Evolutionary conservation across 2,329 filamentous ascomycete genomes (phyloP).

Genomic region (Trichophyton simii): DNA sequence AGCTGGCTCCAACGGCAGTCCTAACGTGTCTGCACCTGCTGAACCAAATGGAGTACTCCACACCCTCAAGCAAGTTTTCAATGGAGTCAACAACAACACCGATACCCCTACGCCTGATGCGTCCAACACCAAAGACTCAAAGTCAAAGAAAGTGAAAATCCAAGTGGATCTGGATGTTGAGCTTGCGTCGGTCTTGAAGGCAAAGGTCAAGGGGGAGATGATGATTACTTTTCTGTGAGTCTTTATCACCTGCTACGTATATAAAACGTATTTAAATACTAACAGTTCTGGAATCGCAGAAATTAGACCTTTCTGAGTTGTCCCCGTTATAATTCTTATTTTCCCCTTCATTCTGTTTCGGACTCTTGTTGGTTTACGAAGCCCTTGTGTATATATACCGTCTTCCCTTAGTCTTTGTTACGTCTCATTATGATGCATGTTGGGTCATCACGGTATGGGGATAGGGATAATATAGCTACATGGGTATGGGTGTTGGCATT

Average conservation of each 20-base stretch:
- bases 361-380: not conserved
- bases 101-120: not conserved
- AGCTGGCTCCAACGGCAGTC: not conserved
- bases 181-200: constrained; percentile 7
- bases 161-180: constrained; percentile 11
- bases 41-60: not conserved
- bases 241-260: not conserved
- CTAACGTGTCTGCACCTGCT: not conserved
- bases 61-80: not conserved
- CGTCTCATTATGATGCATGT: not conserved
- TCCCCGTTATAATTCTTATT: not conserved
- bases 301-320: not conserved
- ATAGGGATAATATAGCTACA: not conserved
- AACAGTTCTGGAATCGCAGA: not conserved
- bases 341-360: not conserved
- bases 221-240: constrained; percentile 13
- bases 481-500: not conserved
- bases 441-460: not conserved
- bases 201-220: constrained; percentile 13
- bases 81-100: not conserved
- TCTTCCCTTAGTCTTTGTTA: not conserved
- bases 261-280: not conserved
- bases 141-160: not conserved
- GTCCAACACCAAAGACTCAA: not conserved
- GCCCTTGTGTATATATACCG: not conserved